Evolutionary conservation across 2,329 filamentous ascomycete genomes (phyloP).

Genomic region (Cytospora leucostoma): DNA sequence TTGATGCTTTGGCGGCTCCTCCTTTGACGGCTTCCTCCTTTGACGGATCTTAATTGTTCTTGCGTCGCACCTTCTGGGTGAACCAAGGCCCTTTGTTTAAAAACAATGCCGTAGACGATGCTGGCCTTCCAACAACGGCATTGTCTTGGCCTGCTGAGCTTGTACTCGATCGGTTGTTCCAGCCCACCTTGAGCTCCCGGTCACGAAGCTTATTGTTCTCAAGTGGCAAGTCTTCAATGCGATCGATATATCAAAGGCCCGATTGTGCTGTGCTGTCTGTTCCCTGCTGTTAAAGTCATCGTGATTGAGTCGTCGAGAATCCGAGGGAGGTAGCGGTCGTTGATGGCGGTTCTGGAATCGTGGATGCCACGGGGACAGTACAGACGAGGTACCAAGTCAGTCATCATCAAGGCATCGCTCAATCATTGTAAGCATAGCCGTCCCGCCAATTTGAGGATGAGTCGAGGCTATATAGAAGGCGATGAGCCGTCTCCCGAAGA

Average conservation of each 20-base stretch:
- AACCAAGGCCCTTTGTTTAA: conserved; percentile 10
- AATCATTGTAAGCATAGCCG: conserved; percentile 22
- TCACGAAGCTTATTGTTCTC: background rate
- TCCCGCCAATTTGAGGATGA: conserved; percentile 16
- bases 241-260: background rate
- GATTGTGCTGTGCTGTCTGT: background rate
- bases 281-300: conserved; percentile 7
- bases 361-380: conserved; percentile 10
- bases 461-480: conserved; percentile 19
- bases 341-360: conserved; percentile 3
- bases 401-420: conserved; percentile 16
- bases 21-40: conserved; percentile 13
- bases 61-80: conserved; percentile 1
- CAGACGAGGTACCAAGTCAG: conserved; percentile 6
- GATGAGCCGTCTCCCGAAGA: conserved; percentile 10
- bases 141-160: background rate
- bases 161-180: background rate
- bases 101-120: background rate
- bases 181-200: background rate
- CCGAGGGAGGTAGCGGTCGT: background rate
- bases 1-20: conserved; percentile 5
- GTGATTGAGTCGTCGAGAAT: background rate
- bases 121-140: background rate
- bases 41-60: conserved; percentile 3
- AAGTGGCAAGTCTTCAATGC: background rate